These are phyloP conservation scores for Acanthamoeba royreba DNA, from an alignment of 208 protist genomes.

Conservation along the genomic window DNA sequence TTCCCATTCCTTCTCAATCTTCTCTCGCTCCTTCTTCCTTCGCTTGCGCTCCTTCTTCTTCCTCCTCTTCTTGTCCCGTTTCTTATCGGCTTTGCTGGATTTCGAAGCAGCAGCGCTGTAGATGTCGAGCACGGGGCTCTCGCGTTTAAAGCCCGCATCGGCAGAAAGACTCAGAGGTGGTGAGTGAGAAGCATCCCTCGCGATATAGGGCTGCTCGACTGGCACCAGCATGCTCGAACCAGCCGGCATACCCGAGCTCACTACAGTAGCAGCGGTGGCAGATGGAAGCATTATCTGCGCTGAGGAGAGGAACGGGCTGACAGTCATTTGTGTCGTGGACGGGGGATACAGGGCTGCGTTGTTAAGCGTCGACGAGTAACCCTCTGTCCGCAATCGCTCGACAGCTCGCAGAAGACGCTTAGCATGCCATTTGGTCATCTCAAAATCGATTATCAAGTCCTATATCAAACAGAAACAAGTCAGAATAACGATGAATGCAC, in stretches of 20 bases:
- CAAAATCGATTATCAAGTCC: slow-evolving; percentile 9
- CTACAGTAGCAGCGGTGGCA: neutral
- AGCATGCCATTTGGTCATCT: slow-evolving; percentile 17
- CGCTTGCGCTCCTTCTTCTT: slow-evolving; percentile 5
- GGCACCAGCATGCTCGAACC: neutral
- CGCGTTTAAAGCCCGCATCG: neutral
- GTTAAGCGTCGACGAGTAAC: neutral
- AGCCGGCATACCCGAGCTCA: neutral
- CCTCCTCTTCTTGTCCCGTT: neutral
- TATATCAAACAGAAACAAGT: neutral
- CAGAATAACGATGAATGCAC: neutral
- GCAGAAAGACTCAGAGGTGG: no score
- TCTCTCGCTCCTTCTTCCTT: neutral
- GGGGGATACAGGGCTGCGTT: neutral
- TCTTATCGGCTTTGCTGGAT: neutral
- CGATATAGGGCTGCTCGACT: neutral
- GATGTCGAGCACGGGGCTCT: neutral
- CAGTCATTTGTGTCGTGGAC: no score
- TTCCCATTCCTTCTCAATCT: neutral
- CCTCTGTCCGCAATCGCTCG: neutral
- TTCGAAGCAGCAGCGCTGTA: no score
- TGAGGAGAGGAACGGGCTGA: no score
- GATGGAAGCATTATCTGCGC: no score
- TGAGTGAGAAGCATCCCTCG: no score
- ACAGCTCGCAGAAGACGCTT: neutral